These are phyloP conservation scores for Penicillium verhagenii DNA, from an alignment of 495 filamentous ascomycete species.

Conservation along the genomic window DNA sequence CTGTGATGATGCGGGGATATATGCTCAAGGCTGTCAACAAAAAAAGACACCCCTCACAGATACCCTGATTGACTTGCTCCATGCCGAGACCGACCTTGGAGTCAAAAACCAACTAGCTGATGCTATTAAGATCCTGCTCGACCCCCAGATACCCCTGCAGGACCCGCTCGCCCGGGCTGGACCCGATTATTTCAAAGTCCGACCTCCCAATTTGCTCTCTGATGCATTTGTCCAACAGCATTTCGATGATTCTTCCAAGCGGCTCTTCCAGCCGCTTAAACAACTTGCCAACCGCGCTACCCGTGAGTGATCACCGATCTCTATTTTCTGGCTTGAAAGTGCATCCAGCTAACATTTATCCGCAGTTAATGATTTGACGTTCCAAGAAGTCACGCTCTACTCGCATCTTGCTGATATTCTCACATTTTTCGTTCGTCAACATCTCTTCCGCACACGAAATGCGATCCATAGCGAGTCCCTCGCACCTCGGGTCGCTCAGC, in stretches of 20 bases:
- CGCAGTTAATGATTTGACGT: constrained; percentile 60
- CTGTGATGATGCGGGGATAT: constrained; percentile 85
- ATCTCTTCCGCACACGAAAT: constrained; percentile 80
- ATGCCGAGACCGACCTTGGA: constrained; percentile 88
- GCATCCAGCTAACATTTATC: constrained; percentile 12
- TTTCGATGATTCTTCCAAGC: constrained; percentile 84
- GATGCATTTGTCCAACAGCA: constrained; percentile 82
- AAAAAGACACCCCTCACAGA: constrained; percentile 83
- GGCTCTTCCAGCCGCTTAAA: constrained; percentile 83
- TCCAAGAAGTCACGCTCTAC: constrained; percentile 84
- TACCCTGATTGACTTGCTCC: constrained; percentile 86
- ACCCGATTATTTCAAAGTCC: constrained; percentile 67
- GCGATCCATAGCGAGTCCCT: constrained; percentile 83
- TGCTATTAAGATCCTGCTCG: constrained; percentile 89
- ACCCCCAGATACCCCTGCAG: constrained; percentile 64
- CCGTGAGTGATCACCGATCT: constrained; percentile 44
- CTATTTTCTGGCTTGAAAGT: neutral
- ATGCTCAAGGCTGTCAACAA: constrained; percentile 90
- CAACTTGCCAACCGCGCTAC: constrained; percentile 67
- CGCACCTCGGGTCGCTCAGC: constrained; percentile 75
- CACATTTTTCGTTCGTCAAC: constrained; percentile 90
- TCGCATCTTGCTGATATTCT: constrained; percentile 91
- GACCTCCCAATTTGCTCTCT: constrained; percentile 69
- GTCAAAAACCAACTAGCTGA: constrained; percentile 96
- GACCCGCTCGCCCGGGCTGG: constrained; percentile 68